These are phyloP conservation scores for Ceratobasidium sp. DNA, from an alignment of 1,284 basidiomycete species.

Conservation along the genomic window DNA sequence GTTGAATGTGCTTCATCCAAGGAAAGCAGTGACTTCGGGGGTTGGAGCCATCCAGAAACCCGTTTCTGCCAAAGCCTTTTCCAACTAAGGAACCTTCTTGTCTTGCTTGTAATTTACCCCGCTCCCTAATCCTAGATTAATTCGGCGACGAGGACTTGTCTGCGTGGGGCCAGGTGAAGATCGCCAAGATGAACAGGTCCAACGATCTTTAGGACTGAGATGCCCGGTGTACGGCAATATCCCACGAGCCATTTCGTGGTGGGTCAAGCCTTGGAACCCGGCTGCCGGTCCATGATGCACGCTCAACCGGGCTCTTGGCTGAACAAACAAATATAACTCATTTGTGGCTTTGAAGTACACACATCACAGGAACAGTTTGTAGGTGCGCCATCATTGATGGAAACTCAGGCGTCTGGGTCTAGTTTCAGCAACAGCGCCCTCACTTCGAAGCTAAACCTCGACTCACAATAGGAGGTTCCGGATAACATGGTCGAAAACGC, in stretches of 20 bases:
- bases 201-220: neutral
- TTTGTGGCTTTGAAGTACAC: neutral
- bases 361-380: neutral
- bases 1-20: constrained; percentile 59
- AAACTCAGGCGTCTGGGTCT: neutral
- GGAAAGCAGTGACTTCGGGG: constrained; percentile 6
- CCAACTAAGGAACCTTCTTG: constrained; percentile 11
- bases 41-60: constrained; percentile 24
- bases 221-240: neutral
- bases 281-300: neutral
- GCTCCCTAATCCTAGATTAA: neutral
- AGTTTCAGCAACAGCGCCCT: neutral
- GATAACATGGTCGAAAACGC: constrained; percentile 87
- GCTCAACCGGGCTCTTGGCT: neutral
- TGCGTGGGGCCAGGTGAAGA: neutral
- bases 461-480: constrained; percentile 86
- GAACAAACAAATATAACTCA: neutral
- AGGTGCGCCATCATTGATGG: neutral
- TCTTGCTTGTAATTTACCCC: neutral
- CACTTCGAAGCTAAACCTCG: neutral
- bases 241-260: neutral
- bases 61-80: constrained; percentile 18
- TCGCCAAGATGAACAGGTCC: neutral
- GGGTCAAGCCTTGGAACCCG: too few species aligned
- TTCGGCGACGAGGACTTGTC: neutral